Evolutionary conservation across 1,284 basidiomycete species (phyloP).

Genomic region (Phylloporus sp.): DNA sequence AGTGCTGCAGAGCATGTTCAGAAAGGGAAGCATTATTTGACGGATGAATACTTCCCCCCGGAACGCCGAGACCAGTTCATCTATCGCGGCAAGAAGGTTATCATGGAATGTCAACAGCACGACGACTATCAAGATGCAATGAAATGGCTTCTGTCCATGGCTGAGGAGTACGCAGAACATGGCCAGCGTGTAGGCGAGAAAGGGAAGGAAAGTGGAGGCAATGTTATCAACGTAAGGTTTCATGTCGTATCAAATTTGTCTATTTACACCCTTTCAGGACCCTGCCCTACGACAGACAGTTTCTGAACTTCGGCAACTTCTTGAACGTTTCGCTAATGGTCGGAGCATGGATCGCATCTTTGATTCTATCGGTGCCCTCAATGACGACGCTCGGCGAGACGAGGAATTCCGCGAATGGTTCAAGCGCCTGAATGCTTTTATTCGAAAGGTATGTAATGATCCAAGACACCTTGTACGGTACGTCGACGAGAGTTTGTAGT

Average conservation of each 20-base stretch:
- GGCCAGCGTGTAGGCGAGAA: constrained; percentile 53
- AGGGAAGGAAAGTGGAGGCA: constrained; percentile 42
- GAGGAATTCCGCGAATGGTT: constrained; percentile 83
- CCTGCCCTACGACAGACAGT: constrained; percentile 60
- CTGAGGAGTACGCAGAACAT: constrained; percentile 79
- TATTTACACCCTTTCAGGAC: constrained; percentile 44
- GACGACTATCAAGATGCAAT: constrained; percentile 88
- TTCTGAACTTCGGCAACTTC: constrained; percentile 73
- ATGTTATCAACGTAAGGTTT: constrained; percentile 31
- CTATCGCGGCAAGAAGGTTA: constrained; percentile 61
- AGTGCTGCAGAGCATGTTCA: constrained; percentile 42
- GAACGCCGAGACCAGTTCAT: constrained; percentile 65
- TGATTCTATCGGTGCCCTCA: constrained; percentile 75
- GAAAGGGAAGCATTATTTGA: constrained; percentile 49
- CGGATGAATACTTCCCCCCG: constrained; percentile 65
- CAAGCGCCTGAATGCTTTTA: constrained; percentile 62
- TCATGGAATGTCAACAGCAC: constrained; percentile 93
- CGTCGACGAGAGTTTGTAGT: constrained; percentile 37
- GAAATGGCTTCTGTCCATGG: constrained; percentile 71
- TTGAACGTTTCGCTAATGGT: constrained; percentile 92
- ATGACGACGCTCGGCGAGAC: constrained; percentile 79
- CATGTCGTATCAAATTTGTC: background rate
- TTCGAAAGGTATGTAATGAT: constrained; percentile 57
- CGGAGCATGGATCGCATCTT: constrained; percentile 69
- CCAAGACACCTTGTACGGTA: background rate